These are phyloP conservation scores for Trichoderma afroharzianum DNA, from an alignment of 2,329 filamentous ascomycete species.

Conservation along the genomic window DNA sequence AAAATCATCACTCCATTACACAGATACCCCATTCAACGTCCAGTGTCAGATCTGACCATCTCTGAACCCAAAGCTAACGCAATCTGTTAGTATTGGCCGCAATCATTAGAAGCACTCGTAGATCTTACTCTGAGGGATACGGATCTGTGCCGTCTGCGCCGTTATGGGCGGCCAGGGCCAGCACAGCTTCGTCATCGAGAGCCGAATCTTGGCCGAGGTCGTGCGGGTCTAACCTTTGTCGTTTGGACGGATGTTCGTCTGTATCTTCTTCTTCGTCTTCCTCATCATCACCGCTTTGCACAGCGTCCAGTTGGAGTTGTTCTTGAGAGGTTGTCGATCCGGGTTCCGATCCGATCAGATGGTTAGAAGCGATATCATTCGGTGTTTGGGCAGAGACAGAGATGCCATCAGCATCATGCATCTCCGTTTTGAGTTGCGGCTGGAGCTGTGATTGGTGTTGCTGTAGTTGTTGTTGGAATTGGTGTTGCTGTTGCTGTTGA, in stretches of 20 bases:
- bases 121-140: slow-evolving; percentile 43
- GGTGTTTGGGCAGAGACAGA: not conserved
- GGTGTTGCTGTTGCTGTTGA: not conserved
- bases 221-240: slow-evolving; percentile 35
- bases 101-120: not conserved
- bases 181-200: slow-evolving; percentile 43
- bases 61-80: slow-evolving; percentile 37
- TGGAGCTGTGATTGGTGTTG: slow-evolving; percentile 1
- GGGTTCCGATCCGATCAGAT: slow-evolving; percentile 7
- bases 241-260: slow-evolving; percentile 39
- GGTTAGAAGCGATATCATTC: slow-evolving; percentile 4
- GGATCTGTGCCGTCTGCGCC: slow-evolving; percentile 34
- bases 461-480: not conserved
- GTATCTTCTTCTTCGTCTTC: slow-evolving; percentile 19
- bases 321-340: slow-evolving; percentile 10
- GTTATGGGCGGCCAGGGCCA: slow-evolving; percentile 46
- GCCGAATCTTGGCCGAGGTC: slow-evolving; percentile 23
- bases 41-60: slow-evolving; percentile 32
- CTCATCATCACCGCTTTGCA: slow-evolving; percentile 26
- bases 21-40: not conserved
- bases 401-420: slow-evolving; percentile 1
- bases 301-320: slow-evolving; percentile 12
- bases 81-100: not conserved
- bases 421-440: not conserved
- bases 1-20: not conserved